Conservation (phyloP, 2,329 filamentous ascomycete species). For the Polytolypa hystricis region DNA sequence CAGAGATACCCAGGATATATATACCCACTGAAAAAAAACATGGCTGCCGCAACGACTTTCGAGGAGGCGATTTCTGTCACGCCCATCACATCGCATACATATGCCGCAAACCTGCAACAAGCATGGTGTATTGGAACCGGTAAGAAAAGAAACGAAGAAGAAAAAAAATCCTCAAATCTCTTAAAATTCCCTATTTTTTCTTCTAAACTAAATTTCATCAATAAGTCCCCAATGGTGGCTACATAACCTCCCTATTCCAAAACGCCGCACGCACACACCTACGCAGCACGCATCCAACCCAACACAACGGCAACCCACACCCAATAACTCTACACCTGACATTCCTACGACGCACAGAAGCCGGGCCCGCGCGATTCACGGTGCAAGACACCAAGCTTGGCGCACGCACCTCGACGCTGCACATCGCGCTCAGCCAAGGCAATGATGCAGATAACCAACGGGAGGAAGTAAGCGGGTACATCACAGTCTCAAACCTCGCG, state of each 20-base stretch:
- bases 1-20: neutral
- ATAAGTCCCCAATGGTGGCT: constrained; percentile 60
- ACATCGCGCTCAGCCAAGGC: constrained; percentile 43
- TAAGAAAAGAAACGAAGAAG: constrained; percentile 3
- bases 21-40: neutral
- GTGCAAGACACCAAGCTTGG: constrained; percentile 56
- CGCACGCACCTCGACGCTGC: constrained; percentile 51
- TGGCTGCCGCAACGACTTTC: constrained; percentile 14
- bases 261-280: constrained; percentile 51
- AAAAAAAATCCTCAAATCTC: neutral
- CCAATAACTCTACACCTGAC: constrained; percentile 54
- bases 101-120: constrained; percentile 43
- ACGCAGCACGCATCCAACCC: constrained; percentile 44
- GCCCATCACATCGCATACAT: constrained; percentile 42
- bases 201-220: constrained; percentile 3
- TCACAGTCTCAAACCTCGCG: constrained; percentile 52
- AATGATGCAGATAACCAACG: constrained; percentile 30
- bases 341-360: constrained; percentile 53
- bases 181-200: neutral
- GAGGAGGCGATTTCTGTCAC: constrained; percentile 28
- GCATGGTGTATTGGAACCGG: constrained; percentile 58
- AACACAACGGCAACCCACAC: constrained; percentile 39
- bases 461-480: constrained; percentile 53
- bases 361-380: constrained; percentile 45
- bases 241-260: constrained; percentile 53